phyloP scores from a whole-genome alignment of 148 eudicot genomes.

The Vaccinium corymbosum region DNA sequence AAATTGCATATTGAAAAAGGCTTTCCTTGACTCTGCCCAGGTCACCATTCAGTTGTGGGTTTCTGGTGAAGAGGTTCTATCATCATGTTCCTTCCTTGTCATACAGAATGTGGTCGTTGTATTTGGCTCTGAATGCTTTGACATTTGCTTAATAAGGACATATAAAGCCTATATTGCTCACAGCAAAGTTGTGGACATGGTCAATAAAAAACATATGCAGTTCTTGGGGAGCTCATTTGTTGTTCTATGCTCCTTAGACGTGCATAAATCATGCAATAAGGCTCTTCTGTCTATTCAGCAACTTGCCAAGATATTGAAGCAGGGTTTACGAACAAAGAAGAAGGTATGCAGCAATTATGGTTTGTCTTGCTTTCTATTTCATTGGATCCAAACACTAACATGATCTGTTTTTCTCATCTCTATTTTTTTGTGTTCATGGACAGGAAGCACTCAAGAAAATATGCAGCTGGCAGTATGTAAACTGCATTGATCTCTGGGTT shows the following conservation, averaged over 20 bases:
- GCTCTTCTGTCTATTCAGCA: constrained; percentile 56
- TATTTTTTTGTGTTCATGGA: background rate
- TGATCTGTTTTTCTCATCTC: constrained; percentile 1
- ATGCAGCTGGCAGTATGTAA: constrained; percentile 77
- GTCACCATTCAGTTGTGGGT: constrained; percentile 78
- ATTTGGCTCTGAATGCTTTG: constrained; percentile 52
- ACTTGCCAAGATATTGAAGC: constrained; percentile 60
- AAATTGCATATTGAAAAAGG: background rate
- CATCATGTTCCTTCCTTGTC: constrained; percentile 62
- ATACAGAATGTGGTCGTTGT: constrained; percentile 57
- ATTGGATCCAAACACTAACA: background rate
- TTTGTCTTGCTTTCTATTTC: constrained; percentile 5
- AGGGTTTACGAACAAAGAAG: constrained; percentile 50
- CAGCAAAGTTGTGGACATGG: constrained; percentile 44
- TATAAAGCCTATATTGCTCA: constrained; percentile 59
- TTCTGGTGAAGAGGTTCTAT: constrained; percentile 57
- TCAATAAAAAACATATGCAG: constrained; percentile 49
- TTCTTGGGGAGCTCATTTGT: constrained; percentile 56
- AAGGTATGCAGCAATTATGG: constrained; percentile 45
- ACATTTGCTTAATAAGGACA: constrained; percentile 58
- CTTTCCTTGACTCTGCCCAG: constrained; percentile 34
- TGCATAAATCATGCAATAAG: constrained; percentile 58
- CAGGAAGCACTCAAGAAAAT: constrained; percentile 84
- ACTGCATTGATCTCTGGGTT: constrained; percentile 90
- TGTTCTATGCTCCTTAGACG: constrained; percentile 70